Evolutionary conservation across 2,329 filamentous ascomycete genomes (phyloP), one percentile per base, ranked within the genome.

Genomic region (Penicillium digitatum): DNA sequence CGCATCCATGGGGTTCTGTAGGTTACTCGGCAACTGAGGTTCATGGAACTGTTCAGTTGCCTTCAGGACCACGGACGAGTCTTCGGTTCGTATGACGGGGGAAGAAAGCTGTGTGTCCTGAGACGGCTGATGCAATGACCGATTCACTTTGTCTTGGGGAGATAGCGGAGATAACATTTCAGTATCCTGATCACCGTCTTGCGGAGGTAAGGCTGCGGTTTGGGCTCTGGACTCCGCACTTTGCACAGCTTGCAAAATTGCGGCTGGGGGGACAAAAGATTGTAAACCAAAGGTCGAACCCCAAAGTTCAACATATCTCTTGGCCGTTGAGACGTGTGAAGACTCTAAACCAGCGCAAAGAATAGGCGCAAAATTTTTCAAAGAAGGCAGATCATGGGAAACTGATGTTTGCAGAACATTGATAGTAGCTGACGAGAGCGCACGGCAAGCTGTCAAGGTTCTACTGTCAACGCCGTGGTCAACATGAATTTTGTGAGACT

Each of bases 211-310:
- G 5, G n/a, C 26, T 20, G 20, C 32, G 5, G 40, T 24, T 32
- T 39, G 52, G 8, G 85, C 65, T 11, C 82, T 78, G 2, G 80
- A 73, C n/a, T 80, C 79, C 12, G 91, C 72, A 16, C 81, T 81
- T 26, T 81, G 76, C 32, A 96, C 75, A 1, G 85, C 81, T 2
- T 78, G 72, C 62, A 85, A 84, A 5, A 96, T 76, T 29, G 76
- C 76, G 11, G 81, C 72, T 0, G 90, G 87, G 70, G 89, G 93
- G 24, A 82, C 74, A 1, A 90, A 66, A 5, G 75, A 74, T 37
- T 82, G 79, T 16, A 81, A 74, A 20, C 85, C 85, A 65, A 90
- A 90, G 0, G 86, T 81, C 0, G 73, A 69, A 62, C 91, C 92
- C 90, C 90, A 96, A 58, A 82, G 78, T 16, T 72, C 66, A 26